A percentile compares a stretch with the other conserved stretches of the same genome.
Evolutionary conservation across 164 flowering plant species (phyloP).

Genomic region (Litsea cubeba): DNA sequence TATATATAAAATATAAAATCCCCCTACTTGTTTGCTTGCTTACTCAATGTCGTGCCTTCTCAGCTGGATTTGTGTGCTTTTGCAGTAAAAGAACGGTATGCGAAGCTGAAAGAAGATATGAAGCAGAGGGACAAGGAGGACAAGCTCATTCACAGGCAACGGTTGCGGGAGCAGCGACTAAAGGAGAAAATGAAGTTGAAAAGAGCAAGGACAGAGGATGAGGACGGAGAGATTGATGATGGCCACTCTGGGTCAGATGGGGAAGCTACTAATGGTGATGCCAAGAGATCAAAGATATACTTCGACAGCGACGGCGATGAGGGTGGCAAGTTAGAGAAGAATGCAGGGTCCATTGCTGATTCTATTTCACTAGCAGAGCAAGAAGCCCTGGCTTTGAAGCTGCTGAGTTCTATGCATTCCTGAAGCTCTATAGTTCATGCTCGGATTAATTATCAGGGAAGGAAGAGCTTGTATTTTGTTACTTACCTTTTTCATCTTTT

Average conservation of each 20-base stretch:
- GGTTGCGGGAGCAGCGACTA: slow-evolving; percentile 50
- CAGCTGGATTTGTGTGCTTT: neutral
- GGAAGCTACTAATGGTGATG: slow-evolving; percentile 24
- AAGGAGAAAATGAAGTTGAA: slow-evolving; percentile 63
- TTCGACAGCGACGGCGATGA: slow-evolving; percentile 45
- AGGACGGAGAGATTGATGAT: slow-evolving; percentile 25
- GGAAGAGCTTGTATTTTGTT: no score
- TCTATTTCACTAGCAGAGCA: slow-evolving; percentile 65
- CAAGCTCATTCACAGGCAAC: slow-evolving; percentile 46
- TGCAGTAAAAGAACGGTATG: slow-evolving; percentile 47
- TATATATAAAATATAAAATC: no score
- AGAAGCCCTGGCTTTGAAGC: slow-evolving; percentile 80
- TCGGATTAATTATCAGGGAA: no score
- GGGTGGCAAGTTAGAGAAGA: slow-evolving; percentile 16
- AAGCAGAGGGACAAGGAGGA: slow-evolving; percentile 70
- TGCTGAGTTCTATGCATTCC: slow-evolving; percentile 57
- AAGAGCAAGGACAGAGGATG: slow-evolving; percentile 39
- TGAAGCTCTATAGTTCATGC: no score
- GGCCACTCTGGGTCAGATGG: slow-evolving; percentile 40
- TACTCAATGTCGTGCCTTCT: neutral
- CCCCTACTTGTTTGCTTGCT: neutral
- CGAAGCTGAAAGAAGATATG: slow-evolving; percentile 57
- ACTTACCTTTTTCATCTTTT: no score
- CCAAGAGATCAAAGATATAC: slow-evolving; percentile 52
- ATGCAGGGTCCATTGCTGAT: slow-evolving; percentile 15